Percentiles rank a stretch among this genome's conserved stretches.
Conservation (phyloP, 2,329 filamentous ascomycete species). For the Verticillium zaregamsianum region DNA sequence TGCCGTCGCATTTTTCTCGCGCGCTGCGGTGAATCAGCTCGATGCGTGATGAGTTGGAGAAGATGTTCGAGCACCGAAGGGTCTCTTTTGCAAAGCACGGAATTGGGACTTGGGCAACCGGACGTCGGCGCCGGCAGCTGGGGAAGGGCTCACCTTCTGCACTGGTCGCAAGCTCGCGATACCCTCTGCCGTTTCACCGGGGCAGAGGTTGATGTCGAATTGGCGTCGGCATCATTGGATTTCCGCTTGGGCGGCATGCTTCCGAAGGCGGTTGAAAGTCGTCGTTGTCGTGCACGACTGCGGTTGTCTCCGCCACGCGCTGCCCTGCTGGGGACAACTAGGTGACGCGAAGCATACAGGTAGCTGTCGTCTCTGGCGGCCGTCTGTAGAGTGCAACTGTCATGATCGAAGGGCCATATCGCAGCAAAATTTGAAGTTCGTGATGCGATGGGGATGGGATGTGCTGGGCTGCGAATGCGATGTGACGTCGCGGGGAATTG, state of each 20-base stretch:
- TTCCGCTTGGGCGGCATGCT: constrained; percentile 36
- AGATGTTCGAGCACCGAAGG: not conserved
- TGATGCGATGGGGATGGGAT: not conserved
- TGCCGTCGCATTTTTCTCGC: constrained; percentile 70
- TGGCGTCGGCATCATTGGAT: constrained; percentile 19
- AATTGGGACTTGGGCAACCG: no score
- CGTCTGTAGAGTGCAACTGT: not conserved
- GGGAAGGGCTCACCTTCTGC: constrained; percentile 35
- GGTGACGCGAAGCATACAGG: not conserved
- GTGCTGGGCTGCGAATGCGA: not conserved
- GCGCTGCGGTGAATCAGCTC: constrained; percentile 28
- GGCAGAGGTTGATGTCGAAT: constrained; percentile 18
- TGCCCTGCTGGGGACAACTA: not conserved
- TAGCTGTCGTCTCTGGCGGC: not conserved
- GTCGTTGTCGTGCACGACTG: not conserved
- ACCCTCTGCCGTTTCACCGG: constrained; percentile 58
- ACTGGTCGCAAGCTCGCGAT: constrained; percentile 66
- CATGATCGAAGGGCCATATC: not conserved
- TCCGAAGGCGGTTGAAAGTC: not conserved
- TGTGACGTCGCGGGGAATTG: not conserved
- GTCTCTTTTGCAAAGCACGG: no score
- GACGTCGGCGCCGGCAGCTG: not conserved
- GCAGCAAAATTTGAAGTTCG: not conserved
- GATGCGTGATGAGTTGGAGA: not conserved
- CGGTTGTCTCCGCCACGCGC: not conserved